Evolutionary conservation across 2,329 filamentous ascomycete genomes (phyloP).

Genomic region (Atkinsonella texensis): DNA sequence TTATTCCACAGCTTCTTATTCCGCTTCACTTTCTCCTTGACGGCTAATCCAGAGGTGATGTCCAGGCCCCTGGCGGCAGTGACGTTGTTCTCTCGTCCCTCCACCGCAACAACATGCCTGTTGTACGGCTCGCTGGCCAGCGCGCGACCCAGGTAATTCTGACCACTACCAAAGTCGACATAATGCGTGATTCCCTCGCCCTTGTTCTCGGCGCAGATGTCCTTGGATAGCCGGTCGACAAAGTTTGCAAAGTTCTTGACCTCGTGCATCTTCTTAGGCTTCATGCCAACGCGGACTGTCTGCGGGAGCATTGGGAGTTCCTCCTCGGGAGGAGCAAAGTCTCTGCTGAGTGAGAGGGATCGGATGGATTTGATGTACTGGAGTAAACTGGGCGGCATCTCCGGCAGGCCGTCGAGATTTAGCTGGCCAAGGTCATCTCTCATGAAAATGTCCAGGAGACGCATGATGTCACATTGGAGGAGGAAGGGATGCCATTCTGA

Average conservation of each 20-base stretch:
- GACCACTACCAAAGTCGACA: slow-evolving; percentile 90
- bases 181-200: slow-evolving; percentile 63
- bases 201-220: slow-evolving; percentile 39
- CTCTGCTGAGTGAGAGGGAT: slow-evolving; percentile 52
- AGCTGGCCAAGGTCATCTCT: slow-evolving; percentile 52
- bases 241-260: slow-evolving; percentile 85
- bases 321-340: slow-evolving; percentile 34
- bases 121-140: slow-evolving; percentile 80
- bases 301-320: slow-evolving; percentile 50
- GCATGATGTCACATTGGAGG: slow-evolving; percentile 55
- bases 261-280: slow-evolving; percentile 89
- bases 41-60: slow-evolving; percentile 63
- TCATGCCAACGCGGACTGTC: slow-evolving; percentile 80
- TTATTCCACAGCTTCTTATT: slow-evolving; percentile 71
- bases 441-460: slow-evolving; percentile 70
- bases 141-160: slow-evolving; percentile 87
- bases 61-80: slow-evolving; percentile 75
- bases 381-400: slow-evolving; percentile 46
- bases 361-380: slow-evolving; percentile 63
- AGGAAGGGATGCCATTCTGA: slow-evolving; percentile 75
- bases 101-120: slow-evolving; percentile 78
- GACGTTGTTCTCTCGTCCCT: slow-evolving; percentile 79
- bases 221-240: slow-evolving; percentile 48
- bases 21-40: slow-evolving; percentile 59
- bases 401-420: slow-evolving; percentile 13